These are phyloP conservation scores for Stephania cephalantha DNA, from an alignment of 164 flowering plant genomes.

Conservation along the genomic window DNA sequence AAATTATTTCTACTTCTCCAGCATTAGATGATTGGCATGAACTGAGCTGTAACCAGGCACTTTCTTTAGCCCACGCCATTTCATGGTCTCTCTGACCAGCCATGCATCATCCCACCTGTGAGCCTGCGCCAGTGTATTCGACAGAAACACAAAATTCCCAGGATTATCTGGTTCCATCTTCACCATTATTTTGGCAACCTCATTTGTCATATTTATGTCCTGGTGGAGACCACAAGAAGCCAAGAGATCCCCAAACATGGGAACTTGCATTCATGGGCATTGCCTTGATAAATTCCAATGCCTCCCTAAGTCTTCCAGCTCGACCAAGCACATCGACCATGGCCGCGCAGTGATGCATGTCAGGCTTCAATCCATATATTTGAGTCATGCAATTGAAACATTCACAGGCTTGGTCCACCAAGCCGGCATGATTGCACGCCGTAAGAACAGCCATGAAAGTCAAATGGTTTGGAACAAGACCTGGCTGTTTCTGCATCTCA, in stretches of 20 bases:
- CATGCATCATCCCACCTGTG: constrained; percentile 12
- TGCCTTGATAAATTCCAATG: constrained; percentile 10
- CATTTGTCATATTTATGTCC: constrained; percentile 6
- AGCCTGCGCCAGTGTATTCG: constrained; percentile 13
- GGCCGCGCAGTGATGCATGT: constrained; percentile 13
- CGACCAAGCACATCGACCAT: constrained; percentile 19
- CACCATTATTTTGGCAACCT: constrained; percentile 13
- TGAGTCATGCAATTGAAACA: constrained; percentile 16
- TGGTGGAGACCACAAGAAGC: constrained; percentile 15
- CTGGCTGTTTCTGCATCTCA: constrained; percentile 8
- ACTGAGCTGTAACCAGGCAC: constrained; percentile 10
- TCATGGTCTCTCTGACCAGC: constrained; percentile 15
- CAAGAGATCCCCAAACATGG: constrained; percentile 13
- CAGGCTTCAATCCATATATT: constrained; percentile 1
- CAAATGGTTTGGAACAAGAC: constrained; percentile 12
- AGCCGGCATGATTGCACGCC: constrained; percentile 15
- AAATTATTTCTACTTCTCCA: background rate
- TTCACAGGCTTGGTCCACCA: constrained; percentile 10
- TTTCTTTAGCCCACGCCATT: constrained; percentile 6
- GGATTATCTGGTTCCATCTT: constrained; percentile 15
- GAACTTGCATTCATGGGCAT: constrained; percentile 12
- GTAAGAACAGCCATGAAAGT: constrained; percentile 18
- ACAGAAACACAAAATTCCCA: constrained; percentile 14
- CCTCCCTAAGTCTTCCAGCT: constrained; percentile 13
- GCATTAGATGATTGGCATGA: background rate